Conservation (phyloP, 2,329 filamentous ascomycete species). For the Botrytis hyacinthi region DNA sequence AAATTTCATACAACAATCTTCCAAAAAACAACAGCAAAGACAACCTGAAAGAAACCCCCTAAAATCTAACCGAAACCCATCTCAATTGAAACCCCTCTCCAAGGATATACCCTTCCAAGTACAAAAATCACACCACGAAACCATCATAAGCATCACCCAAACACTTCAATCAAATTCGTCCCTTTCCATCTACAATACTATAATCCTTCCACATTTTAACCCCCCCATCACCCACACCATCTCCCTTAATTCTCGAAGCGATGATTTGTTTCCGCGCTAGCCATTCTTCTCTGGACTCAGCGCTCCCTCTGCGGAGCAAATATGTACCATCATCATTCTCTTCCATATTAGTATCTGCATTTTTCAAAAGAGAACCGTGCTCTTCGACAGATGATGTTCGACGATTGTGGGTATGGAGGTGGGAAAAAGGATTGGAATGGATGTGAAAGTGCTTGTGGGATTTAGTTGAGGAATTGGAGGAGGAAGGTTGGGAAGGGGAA, state of each 20-base stretch:
- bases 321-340: conserved; percentile 12
- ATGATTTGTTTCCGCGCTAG: conserved; percentile 3
- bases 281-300: conserved; percentile 16
- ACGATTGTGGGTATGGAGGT: neutral
- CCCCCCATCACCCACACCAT: neutral
- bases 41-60: neutral
- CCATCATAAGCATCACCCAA: neutral
- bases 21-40: neutral
- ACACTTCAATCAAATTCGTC: neutral
- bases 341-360: neutral
- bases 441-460: neutral
- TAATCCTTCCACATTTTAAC: neutral
- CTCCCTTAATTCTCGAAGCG: neutral
- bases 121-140: neutral
- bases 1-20: neutral
- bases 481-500: neutral
- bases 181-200: neutral
- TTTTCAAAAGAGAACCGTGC: neutral
- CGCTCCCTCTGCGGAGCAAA: conserved; percentile 2
- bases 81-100: neutral
- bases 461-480: neutral
- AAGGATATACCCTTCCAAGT: neutral
- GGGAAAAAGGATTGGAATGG: neutral
- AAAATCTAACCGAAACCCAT: neutral
- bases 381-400: neutral